A percentile compares a stretch with the other conserved stretches of the same genome.
Evolutionary conservation across 225 moss, liverwort and hornwort species (phyloP).

Genomic region (Ulota crispa): DNA sequence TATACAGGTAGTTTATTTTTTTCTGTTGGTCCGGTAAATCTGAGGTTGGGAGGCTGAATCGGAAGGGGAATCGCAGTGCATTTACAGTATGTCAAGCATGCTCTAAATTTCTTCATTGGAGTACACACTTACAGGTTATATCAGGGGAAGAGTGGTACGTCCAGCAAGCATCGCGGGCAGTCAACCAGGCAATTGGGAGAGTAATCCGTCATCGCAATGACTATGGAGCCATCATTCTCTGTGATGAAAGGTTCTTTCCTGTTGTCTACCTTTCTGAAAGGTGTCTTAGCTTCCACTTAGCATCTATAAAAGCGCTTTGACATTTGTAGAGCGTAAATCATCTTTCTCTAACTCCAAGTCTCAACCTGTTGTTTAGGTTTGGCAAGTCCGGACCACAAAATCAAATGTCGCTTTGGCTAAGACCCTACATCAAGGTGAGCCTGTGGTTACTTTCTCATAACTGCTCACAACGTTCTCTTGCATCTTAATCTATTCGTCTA

Average conservation of each 20-base stretch:
- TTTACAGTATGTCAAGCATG: conserved; percentile 4
- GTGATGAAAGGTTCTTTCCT: conserved; percentile 81
- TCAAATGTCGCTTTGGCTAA: conserved; percentile 99
- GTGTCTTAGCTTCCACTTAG: background rate
- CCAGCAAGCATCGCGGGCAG: conserved; percentile 98
- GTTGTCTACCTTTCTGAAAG: conserved; percentile 2
- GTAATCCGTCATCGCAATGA: conserved; percentile 97
- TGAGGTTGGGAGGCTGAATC: conserved; percentile 1
- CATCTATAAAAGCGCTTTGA: background rate
- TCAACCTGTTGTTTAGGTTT: conserved; percentile 59
- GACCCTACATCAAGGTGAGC: conserved; percentile 88
- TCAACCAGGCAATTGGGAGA: conserved; percentile 96
- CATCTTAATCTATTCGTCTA: background rate
- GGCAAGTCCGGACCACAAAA: conserved; percentile 76
- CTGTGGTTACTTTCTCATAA: background rate
- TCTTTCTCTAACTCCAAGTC: conserved; percentile 13
- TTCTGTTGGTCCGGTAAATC: background rate
- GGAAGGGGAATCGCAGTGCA: conserved; percentile 8
- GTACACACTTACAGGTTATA: conserved; percentile 52
- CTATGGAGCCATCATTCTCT: conserved; percentile 96
- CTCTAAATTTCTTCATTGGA: conserved; percentile 14
- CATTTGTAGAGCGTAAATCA: background rate
- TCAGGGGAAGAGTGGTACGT: conserved; percentile 99
- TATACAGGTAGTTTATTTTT: background rate
- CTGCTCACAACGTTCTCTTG: background rate